A percentile compares a stretch with the other conserved stretches of the same genome.
phyloP scores from a whole-genome alignment of 768 basidiomycete genomes.

The Candolleomyces aberdarensis region DNA sequence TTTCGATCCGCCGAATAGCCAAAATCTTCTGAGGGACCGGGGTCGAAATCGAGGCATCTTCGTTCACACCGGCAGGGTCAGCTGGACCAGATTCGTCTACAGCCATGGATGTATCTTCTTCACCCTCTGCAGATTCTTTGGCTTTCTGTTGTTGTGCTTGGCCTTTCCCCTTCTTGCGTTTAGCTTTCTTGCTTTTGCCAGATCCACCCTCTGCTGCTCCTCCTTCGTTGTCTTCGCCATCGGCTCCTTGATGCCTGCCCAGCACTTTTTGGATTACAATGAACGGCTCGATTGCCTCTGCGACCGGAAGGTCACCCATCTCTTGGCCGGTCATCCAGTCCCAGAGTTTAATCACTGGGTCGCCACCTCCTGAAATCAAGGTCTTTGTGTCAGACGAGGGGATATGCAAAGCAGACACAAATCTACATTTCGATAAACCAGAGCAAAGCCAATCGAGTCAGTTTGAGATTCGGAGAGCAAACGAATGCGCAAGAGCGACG shows the following conservation, averaged over 20 bases:
- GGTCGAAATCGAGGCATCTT: conserved; percentile 13
- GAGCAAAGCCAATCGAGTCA: too few species aligned
- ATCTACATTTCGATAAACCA: conserved; percentile 43
- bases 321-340: conserved; percentile 68
- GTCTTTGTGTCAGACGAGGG: conserved; percentile 39
- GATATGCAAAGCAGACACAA: conserved; percentile 80
- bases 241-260: conserved; percentile 32
- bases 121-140: conserved; percentile 6
- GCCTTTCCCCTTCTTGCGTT: conserved; percentile 13
- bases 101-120: conserved; percentile 4
- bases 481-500: conserved; percentile 18
- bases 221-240: conserved; percentile 23
- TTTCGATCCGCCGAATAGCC: conserved; percentile 55
- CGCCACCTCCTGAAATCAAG: conserved; percentile 89
- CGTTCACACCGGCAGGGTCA: neutral
- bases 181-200: conserved; percentile 15
- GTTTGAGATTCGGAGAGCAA: too few species aligned
- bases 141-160: conserved; percentile 16
- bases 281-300: conserved; percentile 44
- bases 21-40: conserved; percentile 39
- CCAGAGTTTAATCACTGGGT: conserved; percentile 73
- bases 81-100: neutral
- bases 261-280: conserved; percentile 36
- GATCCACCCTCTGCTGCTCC: conserved; percentile 18
- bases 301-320: conserved; percentile 50